phyloP scores from a whole-genome alignment of 1,284 basidiomycete genomes.

The Pisolithus thermaeus region DNA sequence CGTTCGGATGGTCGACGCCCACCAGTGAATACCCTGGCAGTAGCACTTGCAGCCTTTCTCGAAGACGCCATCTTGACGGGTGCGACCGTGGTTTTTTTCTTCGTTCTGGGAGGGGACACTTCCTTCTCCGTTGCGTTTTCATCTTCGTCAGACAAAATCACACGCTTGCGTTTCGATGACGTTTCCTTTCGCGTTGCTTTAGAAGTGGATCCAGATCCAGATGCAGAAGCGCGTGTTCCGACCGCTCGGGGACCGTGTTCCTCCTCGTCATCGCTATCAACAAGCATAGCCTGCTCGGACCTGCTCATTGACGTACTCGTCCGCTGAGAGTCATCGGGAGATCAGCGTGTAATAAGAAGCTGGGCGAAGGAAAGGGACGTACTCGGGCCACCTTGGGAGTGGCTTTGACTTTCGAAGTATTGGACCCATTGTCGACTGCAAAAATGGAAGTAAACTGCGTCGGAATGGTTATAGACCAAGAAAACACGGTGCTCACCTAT shows the following conservation, averaged over 20 bases:
- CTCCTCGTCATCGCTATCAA: no score
- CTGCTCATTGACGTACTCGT: no score
- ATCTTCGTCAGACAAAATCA: conserved; percentile 27
- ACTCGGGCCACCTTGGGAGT: no score
- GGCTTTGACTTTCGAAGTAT: no score
- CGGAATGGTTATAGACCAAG: background rate
- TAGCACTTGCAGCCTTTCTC: conserved; percentile 35
- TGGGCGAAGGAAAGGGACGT: no score
- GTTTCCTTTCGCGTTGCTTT: conserved; percentile 3
- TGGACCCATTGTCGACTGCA: no score
- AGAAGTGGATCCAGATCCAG: conserved; percentile 21
- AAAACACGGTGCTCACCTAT: conserved; percentile 24
- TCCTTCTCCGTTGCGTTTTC: conserved; percentile 35
- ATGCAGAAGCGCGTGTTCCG: background rate
- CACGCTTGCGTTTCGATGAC: conserved; percentile 16
- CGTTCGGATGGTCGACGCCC: conserved; percentile 18
- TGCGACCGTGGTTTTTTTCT: conserved; percentile 36
- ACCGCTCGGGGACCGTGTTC: no score
- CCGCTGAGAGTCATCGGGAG: no score
- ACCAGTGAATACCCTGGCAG: conserved; percentile 11
- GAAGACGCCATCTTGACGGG: conserved; percentile 19
- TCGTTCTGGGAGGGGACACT: conserved; percentile 37
- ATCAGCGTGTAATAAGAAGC: no score
- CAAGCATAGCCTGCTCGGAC: no score
- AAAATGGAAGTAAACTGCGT: background rate